Base-by-base conservation (phyloP, 371 early-diverging fungal genomes). In the Mucor sp. region DNA sequence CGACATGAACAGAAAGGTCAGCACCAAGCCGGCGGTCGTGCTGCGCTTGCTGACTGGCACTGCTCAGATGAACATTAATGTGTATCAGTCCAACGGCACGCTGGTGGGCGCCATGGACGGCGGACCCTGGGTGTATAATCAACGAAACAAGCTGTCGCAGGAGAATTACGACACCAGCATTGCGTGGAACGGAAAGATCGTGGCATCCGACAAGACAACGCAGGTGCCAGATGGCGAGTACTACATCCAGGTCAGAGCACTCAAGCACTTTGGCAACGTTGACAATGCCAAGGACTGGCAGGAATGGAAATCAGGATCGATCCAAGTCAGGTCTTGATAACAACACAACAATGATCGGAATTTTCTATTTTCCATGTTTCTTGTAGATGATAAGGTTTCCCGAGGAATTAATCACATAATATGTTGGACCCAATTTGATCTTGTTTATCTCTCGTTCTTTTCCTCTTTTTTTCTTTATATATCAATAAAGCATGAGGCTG, bases 261-360 rank as follows among this genome's bases (percentile, higher is more conserved):
- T 81, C 27, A 72, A 75, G 56, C 66, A 72, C 44, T 67, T 79
- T 27, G 82, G 82, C 8, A 47, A 75, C 48, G 72, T 76, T 32
- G 62, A 71, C 21, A 70, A 67, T 35, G 27, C 58, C 5, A 5
- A 37, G 7, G 79, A 81, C 44, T 75, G 70, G 71, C 74, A 81
- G 43, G 60, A 58, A 58, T 78, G 79, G 79, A 68, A 61, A 15
- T 76, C 81, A n/a, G 67, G 70, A 41, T 60, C 48, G 15, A 77
- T 81, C 28, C 43, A 37, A 17, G 61, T 74, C 11, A 39, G 60
- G 32, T 53, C 53, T 27, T 53, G 53, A 50, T 21, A 7, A 6
- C 6, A 4, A 1, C 7, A 4, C 6, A 6, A 4, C 25, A 4
- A 25, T 6, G 50, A 53, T 53, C 53, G 53, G 53, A 53, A 53